These are phyloP conservation scores for Yamadazyma sp. DNA, from an alignment of 1,139 yeast species.

Conservation along the genomic window DNA sequence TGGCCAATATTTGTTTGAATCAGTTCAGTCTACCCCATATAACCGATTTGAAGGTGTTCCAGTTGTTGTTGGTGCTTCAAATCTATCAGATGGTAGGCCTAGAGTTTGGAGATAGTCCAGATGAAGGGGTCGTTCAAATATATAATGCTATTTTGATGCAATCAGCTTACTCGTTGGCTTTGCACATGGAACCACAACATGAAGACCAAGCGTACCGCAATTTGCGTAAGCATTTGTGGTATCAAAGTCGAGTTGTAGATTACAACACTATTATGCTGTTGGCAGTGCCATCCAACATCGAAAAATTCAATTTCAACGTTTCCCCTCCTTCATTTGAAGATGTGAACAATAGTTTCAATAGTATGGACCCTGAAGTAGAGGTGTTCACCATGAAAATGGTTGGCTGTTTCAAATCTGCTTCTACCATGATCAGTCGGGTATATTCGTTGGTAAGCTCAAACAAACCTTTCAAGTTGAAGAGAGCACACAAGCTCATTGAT, in stretches of 20 bases:
- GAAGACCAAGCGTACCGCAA: conserved; percentile 28
- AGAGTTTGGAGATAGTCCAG: conserved; percentile 50
- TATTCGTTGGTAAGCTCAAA: background rate
- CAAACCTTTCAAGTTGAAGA: background rate
- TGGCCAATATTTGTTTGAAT: conserved; percentile 37
- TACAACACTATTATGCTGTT: background rate
- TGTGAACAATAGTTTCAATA: background rate
- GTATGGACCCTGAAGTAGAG: conserved; percentile 3
- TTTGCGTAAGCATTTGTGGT: conserved; percentile 13
- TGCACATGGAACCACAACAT: conserved; percentile 36
- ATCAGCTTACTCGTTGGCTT: conserved; percentile 43
- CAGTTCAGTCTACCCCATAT: conserved; percentile 28
- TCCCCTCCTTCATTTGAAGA: background rate
- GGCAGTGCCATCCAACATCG: conserved; percentile 3
- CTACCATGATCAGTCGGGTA: background rate
- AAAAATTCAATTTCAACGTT: conserved; percentile 1
- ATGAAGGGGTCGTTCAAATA: conserved; percentile 48
- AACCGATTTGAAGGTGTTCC: conserved; percentile 18
- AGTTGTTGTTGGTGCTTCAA: conserved; percentile 43
- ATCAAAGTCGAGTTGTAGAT: conserved; percentile 2
- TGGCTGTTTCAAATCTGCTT: background rate
- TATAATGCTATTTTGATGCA: conserved; percentile 38
- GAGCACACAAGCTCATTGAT: conserved; percentile 2
- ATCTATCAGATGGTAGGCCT: conserved; percentile 43
- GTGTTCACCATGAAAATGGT: background rate